phyloP scores from a whole-genome alignment of 768 basidiomycete genomes.

The Termitomyces sp. region DNA sequence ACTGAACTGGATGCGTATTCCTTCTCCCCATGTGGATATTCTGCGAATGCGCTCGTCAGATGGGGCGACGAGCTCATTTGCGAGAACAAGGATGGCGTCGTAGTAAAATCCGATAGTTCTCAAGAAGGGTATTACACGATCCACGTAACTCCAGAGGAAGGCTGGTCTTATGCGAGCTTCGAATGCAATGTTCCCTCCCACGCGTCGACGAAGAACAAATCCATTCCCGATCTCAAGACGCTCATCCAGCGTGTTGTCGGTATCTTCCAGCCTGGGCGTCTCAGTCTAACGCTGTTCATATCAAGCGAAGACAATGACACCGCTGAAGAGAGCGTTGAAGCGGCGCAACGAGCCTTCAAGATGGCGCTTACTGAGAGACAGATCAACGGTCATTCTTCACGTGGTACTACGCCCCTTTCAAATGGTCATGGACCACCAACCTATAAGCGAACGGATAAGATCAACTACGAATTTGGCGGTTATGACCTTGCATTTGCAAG shows the following conservation, averaged over 20 bases:
- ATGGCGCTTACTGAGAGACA: conserved; percentile 43
- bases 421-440: conserved; percentile 14
- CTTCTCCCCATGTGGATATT: conserved; percentile 95
- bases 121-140: conserved; percentile 97
- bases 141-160: conserved; percentile 96
- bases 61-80: conserved; percentile 38
- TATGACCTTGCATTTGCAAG: conserved; percentile 89
- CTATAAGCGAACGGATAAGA: conserved; percentile 90
- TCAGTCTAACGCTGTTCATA: conserved; percentile 89
- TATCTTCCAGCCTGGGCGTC: conserved; percentile 87
- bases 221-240: conserved; percentile 68
- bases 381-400: not conserved
- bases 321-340: conserved; percentile 56
- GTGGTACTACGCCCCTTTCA: not conserved
- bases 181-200: conserved; percentile 90
- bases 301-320: conserved; percentile 55
- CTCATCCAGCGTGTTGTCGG: conserved; percentile 84
- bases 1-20: conserved; percentile 90
- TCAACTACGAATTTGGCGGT: conserved; percentile 95
- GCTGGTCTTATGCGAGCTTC: conserved; percentile 98
- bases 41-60: conserved; percentile 82
- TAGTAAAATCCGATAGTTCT: conserved; percentile 10
- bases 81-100: not conserved
- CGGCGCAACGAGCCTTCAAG: conserved; percentile 70
- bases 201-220: conserved; percentile 15